Conservation (phyloP, 768 basidiomycete species). For the Lactarius sp. region DNA sequence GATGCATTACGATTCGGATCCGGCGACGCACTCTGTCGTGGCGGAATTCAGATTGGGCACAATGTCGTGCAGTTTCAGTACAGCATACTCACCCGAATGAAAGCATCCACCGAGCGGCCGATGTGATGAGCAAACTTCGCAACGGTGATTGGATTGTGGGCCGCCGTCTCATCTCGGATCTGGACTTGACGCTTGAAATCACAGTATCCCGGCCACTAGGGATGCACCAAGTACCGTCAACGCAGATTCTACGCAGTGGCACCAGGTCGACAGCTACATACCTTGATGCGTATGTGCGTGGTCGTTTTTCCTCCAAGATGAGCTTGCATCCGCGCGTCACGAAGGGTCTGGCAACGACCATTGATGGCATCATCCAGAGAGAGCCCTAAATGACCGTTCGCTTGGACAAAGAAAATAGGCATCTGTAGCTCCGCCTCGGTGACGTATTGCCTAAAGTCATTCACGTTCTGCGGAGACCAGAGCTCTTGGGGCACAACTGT, state of each 20-base stretch:
- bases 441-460: slow-evolving; percentile 13
- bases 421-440: slow-evolving; percentile 8
- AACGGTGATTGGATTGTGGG: slow-evolving; percentile 8
- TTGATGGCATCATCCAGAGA: slow-evolving; percentile 8
- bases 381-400: slow-evolving; percentile 7
- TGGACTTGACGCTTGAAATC: slow-evolving; percentile 18
- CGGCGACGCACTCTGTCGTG: neutral
- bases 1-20: neutral
- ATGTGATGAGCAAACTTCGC: slow-evolving; percentile 17
- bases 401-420: slow-evolving; percentile 20
- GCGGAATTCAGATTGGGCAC: neutral
- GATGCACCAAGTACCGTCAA: neutral
- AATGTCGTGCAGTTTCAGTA: neutral
- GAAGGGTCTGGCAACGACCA: slow-evolving; percentile 11
- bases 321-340: neutral
- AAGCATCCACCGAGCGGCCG: slow-evolving; percentile 16
- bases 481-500: slow-evolving; percentile 17
- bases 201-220: slow-evolving; percentile 16
- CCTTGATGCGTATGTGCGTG: slow-evolving; percentile 14
- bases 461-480: slow-evolving; percentile 10
- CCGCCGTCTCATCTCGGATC: slow-evolving; percentile 12
- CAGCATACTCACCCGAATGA: slow-evolving; percentile 12
- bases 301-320: slow-evolving; percentile 14
- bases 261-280: neutral
- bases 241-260: neutral